A percentile compares a stretch with the other conserved stretches of the same genome.
These are phyloP conservation scores for Starmerella asiatica DNA, from an alignment of 805 yeast genomes.

Conservation along the genomic window DNA sequence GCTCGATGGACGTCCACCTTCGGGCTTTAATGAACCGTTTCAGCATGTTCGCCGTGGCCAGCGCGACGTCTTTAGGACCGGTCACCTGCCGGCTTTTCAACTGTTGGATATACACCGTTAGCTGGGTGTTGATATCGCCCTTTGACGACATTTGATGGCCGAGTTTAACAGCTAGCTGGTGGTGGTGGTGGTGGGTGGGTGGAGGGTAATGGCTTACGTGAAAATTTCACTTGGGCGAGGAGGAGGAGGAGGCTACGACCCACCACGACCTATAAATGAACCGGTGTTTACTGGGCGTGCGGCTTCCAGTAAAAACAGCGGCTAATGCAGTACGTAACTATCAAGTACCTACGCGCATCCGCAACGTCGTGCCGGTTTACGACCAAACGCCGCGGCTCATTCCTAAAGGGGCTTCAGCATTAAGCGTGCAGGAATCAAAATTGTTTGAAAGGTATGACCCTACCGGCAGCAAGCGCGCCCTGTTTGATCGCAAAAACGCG, in stretches of 20 bases:
- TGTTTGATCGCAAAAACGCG: slow-evolving; percentile 36
- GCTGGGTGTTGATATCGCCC: slow-evolving; percentile 25
- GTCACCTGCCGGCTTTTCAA: slow-evolving; percentile 73
- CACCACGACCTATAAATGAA: no score
- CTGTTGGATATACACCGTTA: slow-evolving; percentile 24
- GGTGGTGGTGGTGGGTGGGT: no score
- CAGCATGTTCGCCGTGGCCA: slow-evolving; percentile 73
- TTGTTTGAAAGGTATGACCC: slow-evolving; percentile 55
- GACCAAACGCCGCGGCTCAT: slow-evolving; percentile 25
- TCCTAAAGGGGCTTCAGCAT: slow-evolving; percentile 25
- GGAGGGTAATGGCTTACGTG: not conserved
- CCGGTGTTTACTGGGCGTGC: no score
- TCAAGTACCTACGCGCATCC: slow-evolving; percentile 33
- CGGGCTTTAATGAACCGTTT: slow-evolving; percentile 82
- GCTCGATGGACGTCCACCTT: slow-evolving; percentile 69
- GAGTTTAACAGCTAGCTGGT: no score
- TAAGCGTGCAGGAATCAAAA: slow-evolving; percentile 37
- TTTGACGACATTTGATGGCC: slow-evolving; percentile 22
- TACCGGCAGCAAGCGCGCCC: slow-evolving; percentile 47
- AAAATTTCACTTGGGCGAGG: not conserved
- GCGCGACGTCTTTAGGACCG: slow-evolving; percentile 72
- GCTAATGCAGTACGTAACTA: slow-evolving; percentile 7
- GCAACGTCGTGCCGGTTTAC: slow-evolving; percentile 27
- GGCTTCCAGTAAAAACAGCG: no score
- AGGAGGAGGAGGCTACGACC: no score